Conservation (phyloP, 2,329 filamentous ascomycete species). For the Davidsoniella neocaledoniae region DNA sequence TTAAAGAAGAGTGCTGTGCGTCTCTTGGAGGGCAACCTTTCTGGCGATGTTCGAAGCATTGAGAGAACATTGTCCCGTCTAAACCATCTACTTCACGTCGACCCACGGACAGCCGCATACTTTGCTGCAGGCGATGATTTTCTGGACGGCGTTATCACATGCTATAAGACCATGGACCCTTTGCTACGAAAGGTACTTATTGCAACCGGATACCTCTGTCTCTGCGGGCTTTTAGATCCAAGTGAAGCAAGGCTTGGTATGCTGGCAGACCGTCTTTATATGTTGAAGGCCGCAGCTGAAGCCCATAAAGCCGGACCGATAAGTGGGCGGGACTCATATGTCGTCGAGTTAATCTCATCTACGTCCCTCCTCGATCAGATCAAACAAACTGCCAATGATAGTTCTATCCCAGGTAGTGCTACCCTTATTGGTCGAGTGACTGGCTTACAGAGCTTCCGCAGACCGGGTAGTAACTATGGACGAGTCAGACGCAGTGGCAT, state of each 20-base stretch:
- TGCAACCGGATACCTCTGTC: constrained; percentile 56
- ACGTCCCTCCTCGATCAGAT: constrained; percentile 57
- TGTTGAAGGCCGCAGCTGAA: constrained; percentile 55
- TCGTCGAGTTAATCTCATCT: constrained; percentile 63
- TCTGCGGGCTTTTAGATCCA: constrained; percentile 52
- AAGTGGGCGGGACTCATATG: constrained; percentile 51
- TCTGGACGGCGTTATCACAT: constrained; percentile 54
- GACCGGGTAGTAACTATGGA: constrained; percentile 22
- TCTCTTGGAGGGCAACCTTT: constrained; percentile 43
- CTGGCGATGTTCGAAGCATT: constrained; percentile 35
- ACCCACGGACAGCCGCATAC: constrained; percentile 37
- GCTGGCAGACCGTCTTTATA: constrained; percentile 70
- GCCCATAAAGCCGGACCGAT: constrained; percentile 38
- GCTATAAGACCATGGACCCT: constrained; percentile 47
- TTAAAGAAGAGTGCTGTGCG: constrained; percentile 46
- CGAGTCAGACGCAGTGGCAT: constrained; percentile 16
- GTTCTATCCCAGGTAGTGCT: constrained; percentile 30
- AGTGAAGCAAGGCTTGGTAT: constrained; percentile 54
- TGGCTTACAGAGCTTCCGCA: not conserved
- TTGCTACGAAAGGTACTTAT: constrained; percentile 50
- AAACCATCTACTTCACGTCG: constrained; percentile 47
- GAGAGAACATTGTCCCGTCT: constrained; percentile 39
- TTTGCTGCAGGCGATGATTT: constrained; percentile 80
- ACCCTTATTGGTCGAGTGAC: not conserved
- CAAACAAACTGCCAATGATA: constrained; percentile 31